Base-by-base conservation (phyloP, 371 early-diverging fungal genomes). In the Mortierella sp. region DNA sequence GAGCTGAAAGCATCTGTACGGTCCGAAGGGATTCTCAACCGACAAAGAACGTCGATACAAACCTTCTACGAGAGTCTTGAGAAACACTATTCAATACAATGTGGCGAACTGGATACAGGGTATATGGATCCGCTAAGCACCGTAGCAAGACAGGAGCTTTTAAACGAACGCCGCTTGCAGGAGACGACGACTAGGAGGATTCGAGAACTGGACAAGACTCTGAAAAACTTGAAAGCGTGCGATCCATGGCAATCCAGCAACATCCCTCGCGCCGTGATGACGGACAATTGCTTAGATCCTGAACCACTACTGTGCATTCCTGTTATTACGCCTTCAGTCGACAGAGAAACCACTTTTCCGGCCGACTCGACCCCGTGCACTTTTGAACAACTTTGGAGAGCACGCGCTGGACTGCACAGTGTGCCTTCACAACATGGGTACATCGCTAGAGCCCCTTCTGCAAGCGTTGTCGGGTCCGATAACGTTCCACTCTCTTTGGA, bases 401-500 rank as follows among this genome's bases (percentile, higher is more conserved):
- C 41, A 31, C 54, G 23, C 16, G 8, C 62, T 26, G 47, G 34
- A 5, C 21, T 54, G 27, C n/a, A 23, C 10, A 23, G 54, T 27
- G 45, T 62, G 46, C 53, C 45, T 13, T 13, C 3, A 3, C 38
- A 21, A 19, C 24, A 39, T 13, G 24, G 34, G n/a, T 19, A 19
- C 19, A 8, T 8, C 2, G 24, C 34, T 16, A 54, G 24, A 28
- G 39, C 10, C 5, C 21, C 55, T 10, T 21, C 13, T 7, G 23
- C 31, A 19, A 21, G 26, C 48, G 34, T 21, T 28, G n/a, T 21
- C 1, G 0, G 14, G 2, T 58, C 67, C 1, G 60, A 51, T 6
- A 58, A 66, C 16, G 67, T 66, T 1, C 59, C 59, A 12, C 58
- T 66, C 16, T 53, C 31, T 30, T 38, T 66, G 19, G 41, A 39